These are phyloP conservation scores for Myxozyma vanderwaltii DNA, from an alignment of 805 yeast genomes.

Conservation along the genomic window DNA sequence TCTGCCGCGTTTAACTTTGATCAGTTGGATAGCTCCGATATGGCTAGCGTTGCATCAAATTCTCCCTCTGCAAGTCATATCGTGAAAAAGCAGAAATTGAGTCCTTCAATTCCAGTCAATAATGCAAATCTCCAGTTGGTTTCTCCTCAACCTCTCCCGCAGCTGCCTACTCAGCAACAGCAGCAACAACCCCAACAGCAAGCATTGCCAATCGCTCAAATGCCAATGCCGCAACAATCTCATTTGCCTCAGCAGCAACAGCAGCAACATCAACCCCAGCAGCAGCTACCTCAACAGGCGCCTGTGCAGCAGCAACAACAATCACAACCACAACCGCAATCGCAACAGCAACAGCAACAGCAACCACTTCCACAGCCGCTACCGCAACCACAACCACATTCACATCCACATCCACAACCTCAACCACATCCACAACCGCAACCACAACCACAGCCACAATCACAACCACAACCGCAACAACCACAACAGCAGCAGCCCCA, in stretches of 20 bases:
- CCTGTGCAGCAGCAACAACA: neutral
- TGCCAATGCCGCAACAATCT: conserved; percentile 8
- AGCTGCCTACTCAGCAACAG: neutral
- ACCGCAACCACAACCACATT: conserved; percentile 6
- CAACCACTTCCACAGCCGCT: conserved; percentile 7
- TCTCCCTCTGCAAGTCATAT: conserved; percentile 18
- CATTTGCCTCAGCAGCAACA: neutral
- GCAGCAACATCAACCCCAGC: conserved; percentile 1
- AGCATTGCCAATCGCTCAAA: neutral
- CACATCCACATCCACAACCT: neutral
- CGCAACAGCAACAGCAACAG: neutral
- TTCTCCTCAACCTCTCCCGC: conserved; percentile 7
- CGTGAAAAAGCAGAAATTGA: conserved; percentile 23
- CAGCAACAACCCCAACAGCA: conserved; percentile 9
- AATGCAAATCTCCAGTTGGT: neutral
- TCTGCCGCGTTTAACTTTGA: conserved; percentile 21
- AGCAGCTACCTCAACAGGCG: neutral
- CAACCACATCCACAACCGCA: conserved; percentile 2
- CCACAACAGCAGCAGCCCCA: conserved; percentile 1
- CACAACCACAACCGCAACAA: neutral
- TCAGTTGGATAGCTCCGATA: conserved; percentile 22
- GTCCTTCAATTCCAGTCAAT: conserved; percentile 11
- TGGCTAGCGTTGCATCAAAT: conserved; percentile 13
- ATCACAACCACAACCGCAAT: neutral
- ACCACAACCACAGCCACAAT: neutral